These are phyloP conservation scores for Trypanosoma melophagium DNA, from an alignment of 208 protist species.

Conservation along the genomic window DNA sequence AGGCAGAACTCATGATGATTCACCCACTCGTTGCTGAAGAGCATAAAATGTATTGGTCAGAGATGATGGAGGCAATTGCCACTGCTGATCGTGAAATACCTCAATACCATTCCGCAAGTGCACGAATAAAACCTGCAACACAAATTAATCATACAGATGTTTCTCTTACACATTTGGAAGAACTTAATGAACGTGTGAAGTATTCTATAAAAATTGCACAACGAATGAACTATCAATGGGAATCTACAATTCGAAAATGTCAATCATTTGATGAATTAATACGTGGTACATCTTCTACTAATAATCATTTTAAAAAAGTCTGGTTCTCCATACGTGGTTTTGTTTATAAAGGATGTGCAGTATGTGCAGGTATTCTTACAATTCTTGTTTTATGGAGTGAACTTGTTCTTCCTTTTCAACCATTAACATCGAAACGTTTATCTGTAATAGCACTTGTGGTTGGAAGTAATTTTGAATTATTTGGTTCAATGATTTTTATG, in stretches of 20 bases:
- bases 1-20: conserved; percentile 80
- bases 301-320: conserved; percentile 55
- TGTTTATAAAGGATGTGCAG: conserved; percentile 57
- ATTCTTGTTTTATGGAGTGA: conserved; percentile 86
- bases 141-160: conserved; percentile 55
- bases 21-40: conserved; percentile 79
- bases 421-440: conserved; percentile 45
- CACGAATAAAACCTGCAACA: conserved; percentile 43
- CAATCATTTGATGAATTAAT: conserved; percentile 68
- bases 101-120: conserved; percentile 71
- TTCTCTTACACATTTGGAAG: conserved; percentile 75
- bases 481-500: conserved; percentile 81
- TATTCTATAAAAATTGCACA: conserved; percentile 74
- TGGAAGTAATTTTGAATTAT: conserved; percentile 65
- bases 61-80: conserved; percentile 82
- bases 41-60: conserved; percentile 62
- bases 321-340: conserved; percentile 72
- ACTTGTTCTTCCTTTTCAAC: conserved; percentile 71
- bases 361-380: conserved; percentile 62
- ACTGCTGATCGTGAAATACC: conserved; percentile 73
- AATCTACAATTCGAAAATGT: conserved; percentile 64
- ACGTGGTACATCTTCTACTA: conserved; percentile 50
- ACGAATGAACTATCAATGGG: conserved; percentile 82
- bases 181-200: conserved; percentile 77
- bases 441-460: conserved; percentile 80